Evolutionary conservation across 495 filamentous ascomycete species (phyloP), one percentile per base, ranked within the genome.

Genomic region (Podospora pseudocomata): DNA sequence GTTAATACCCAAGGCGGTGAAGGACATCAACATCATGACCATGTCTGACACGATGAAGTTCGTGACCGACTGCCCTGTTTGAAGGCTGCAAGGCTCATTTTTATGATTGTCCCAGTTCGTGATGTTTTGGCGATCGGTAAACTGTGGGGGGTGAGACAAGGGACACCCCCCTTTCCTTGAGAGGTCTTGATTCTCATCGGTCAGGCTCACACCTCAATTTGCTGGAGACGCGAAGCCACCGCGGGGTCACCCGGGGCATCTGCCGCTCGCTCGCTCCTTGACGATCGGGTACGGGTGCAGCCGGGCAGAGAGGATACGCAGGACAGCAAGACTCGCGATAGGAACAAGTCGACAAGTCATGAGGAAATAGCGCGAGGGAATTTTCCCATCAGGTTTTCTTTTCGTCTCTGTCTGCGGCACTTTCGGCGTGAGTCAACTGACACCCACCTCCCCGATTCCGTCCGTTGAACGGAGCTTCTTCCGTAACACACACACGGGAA

Each of bases 381-480:
- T 49, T 49, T 49, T 49, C 39, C 39, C 9, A 49, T 49, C 39
- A 26, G 39, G 39, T 49, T 49, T 49, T 49, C 39, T 49, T 49
- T 49, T 49, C 39, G 39, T 49, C 39, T 49, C 39, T 30, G 27
- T 32, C 26, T 26, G 60, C 60, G 60, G 60, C 27, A 63, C 44
- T 39, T 64, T 53, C 62, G 62, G 62, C 44, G 62, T 64, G 62
- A 64, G 62, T 64, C 62, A 64, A 64, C 39, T 54, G 60, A 62
- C 60, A 62, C 27, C 5, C 20, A 30, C 58, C 9, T 49, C 5
- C 39, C 39, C 39, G 39, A 49, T 49, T 49, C 39, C 39, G 39
- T 49, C 39, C 39, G 39, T 49, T 49, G 39, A 49, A 49, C 55
- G 55, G 55, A 58, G 7, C 60, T 28, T 7, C 11, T 62, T 62